phyloP scores from a whole-genome alignment of 441 rosid genomes.

The Pelargonium cotyledonis region DNA sequence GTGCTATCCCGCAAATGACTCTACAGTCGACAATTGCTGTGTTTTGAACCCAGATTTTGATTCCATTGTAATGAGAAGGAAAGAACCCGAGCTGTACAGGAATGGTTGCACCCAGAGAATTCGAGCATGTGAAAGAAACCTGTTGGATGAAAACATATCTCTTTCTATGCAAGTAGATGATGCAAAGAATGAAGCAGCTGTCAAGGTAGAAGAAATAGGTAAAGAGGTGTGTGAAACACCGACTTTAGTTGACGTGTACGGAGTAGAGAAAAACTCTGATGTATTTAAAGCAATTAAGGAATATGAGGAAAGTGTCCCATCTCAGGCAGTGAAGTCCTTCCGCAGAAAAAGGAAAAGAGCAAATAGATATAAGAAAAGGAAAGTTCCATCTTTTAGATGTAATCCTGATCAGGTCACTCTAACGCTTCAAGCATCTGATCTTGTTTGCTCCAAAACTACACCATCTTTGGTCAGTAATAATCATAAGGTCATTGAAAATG shows the following conservation, averaged over 20 bases:
- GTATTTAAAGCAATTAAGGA: slow-evolving; percentile 21
- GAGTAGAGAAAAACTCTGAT: slow-evolving; percentile 21
- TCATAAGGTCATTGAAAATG: slow-evolving; percentile 20
- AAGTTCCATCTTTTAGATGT: slow-evolving; percentile 19
- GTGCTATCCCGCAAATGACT: slow-evolving; percentile 27
- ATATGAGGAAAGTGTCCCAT: slow-evolving; percentile 16
- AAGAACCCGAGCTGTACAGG: slow-evolving; percentile 49
- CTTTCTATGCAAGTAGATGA: slow-evolving; percentile 32
- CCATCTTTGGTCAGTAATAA: slow-evolving; percentile 8
- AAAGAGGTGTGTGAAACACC: slow-evolving; percentile 16
- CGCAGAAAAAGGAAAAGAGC: slow-evolving; percentile 39
- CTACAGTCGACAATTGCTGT: slow-evolving; percentile 35
- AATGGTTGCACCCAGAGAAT: slow-evolving; percentile 60
- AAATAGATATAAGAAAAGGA: slow-evolving; percentile 30
- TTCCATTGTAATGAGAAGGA: slow-evolving; percentile 63
- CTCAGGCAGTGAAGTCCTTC: slow-evolving; percentile 21
- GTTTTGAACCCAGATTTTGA: slow-evolving; percentile 52
- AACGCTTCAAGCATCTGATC: slow-evolving; percentile 26
- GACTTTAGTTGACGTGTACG: slow-evolving; percentile 12
- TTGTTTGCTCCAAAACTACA: slow-evolving; percentile 15
- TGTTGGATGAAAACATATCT: slow-evolving; percentile 36
- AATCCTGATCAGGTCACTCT: slow-evolving; percentile 21
- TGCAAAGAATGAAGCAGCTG: slow-evolving; percentile 23
- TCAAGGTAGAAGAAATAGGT: slow-evolving; percentile 24
- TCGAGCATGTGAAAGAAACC: slow-evolving; percentile 44